Base-by-base conservation (phyloP, 163 green algal species). In the Volvox carteri region DNA sequence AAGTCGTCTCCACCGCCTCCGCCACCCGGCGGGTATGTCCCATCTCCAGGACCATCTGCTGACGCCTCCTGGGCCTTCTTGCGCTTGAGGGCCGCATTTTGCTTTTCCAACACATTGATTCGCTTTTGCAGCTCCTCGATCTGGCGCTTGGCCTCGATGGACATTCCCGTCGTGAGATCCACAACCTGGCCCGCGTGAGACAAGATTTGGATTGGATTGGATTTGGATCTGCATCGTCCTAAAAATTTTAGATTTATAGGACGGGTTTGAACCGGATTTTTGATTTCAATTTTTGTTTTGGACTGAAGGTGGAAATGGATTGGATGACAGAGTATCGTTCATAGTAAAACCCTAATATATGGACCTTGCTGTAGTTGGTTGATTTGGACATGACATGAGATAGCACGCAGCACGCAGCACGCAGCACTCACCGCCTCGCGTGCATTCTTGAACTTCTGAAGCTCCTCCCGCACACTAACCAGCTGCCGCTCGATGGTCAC, bases 71-170 rank as follows among this genome's bases (percentile, higher is more conserved):
- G 19, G 46, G 86, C 42, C 60, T 83, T 21, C 67, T 74, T 90
- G 6, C 75, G 84, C 84, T 92, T 90, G 6, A 95, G 81, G 18
- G 50, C 46, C 16, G 67, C 37, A 86, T 95, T 95, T 70, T 96
- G 90, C 33, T 85, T 77, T 78, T 96, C 93, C 44, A 97, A 90
- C 37, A 95, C 93, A 37, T 91, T 81, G 41, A 96, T 86, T 23
- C 91, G 85, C 75, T 93, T 94, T 90, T 95, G 87, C 73, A 96
- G 86, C 52, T 93, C 90, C 46, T 94, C 92, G 1, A 92, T 86
- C 80, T 93, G 91, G 7, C 85, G 85, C 54, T 88, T 92, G 54
- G 88, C 91, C 50, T 94, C 91, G 8, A 94, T 72, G 48, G 84
- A 90, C 88, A 94, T 92, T 39, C 91, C 91, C 18, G 81, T 92